Evolutionary conservation across 2,329 filamentous ascomycete genomes (phyloP), one percentile per base, ranked within the genome.

Genomic region (Aschersonia sp.): DNA sequence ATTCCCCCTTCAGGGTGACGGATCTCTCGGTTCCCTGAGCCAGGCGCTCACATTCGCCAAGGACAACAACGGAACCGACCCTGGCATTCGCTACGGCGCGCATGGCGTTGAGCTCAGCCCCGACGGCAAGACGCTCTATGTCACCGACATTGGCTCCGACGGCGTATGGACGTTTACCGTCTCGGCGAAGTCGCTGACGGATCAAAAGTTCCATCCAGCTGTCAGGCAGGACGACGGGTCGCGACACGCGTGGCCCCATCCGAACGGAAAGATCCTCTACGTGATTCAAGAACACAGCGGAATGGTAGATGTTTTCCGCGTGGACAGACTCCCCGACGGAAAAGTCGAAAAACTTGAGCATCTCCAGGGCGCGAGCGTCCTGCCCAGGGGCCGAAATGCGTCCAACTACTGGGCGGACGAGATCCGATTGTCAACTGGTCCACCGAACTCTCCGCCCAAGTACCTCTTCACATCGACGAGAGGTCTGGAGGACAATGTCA

Each of bases 231-330:
- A 50, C 45, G 53, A 54, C 45, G 53, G 53, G 8, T 52, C 53
- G 8, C 50, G 53, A 30, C 53, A 54, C 43, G 45, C 44, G 11
- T 54, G 53, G 53, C 53, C 53, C 30, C 53, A 54, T 40, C 51
- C 53, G 5, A 45, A 45, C 49, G 53, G 53, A n/a, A 30, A 47
- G 22, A 48, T 54, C 22, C 43, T 54, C 41, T 54, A 54, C 35
- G 49, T 51, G 43, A 45, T 54, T 40, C 51, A 54, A 44, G 53
- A 54, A 48, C 53, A 54, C 48, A 54, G 53, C 50, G 48, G 50
- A 43, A 53, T 54, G 50, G 53, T 53, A 10, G 53, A 54, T 40
- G 52, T 50, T 10, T 54, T 54, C 37, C 30, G 41, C 22, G 33
- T 53, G 12, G 47, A 37, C 9, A 47, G 6, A 14, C 46, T 45